These are phyloP conservation scores for Naumovozyma baii DNA, from an alignment of 805 yeast genomes.

Conservation along the genomic window DNA sequence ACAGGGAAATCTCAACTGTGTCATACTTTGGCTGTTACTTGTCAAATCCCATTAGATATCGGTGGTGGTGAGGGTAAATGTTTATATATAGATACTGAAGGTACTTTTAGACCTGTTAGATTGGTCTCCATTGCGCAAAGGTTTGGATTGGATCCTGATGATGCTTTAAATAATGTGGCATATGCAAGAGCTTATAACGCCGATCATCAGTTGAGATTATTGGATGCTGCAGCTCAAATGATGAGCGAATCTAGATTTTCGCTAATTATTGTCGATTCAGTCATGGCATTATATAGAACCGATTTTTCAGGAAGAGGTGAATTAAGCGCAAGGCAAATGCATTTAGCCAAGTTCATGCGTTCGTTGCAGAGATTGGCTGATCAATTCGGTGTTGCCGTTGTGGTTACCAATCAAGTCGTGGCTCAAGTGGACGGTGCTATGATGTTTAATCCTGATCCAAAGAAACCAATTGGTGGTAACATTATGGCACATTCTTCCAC, in stretches of 20 bases:
- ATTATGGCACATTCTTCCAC: conserved; percentile 96
- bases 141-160: conserved; percentile 85
- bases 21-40: conserved; percentile 92
- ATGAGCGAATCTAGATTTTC: conserved; percentile 93
- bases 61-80: conserved; percentile 99
- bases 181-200: conserved; percentile 96
- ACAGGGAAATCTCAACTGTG: conserved; percentile 97
- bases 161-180: conserved; percentile 93
- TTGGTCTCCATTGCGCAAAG: conserved; percentile 83
- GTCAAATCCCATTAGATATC: conserved; percentile 91
- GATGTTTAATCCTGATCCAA: conserved; percentile 88
- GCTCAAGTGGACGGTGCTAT: conserved; percentile 90
- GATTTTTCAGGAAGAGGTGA: conserved; percentile 95
- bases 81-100: conserved; percentile 91
- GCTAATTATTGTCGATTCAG: conserved; percentile 86
- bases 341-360: conserved; percentile 87
- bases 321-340: conserved; percentile 86
- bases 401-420: conserved; percentile 91
- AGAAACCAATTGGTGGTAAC: conserved; percentile 97
- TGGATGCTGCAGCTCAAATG: conserved; percentile 88
- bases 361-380: conserved; percentile 88
- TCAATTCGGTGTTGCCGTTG: conserved; percentile 95
- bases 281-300: conserved; percentile 92
- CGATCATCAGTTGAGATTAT: conserved; percentile 82
- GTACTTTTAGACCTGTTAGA: conserved; percentile 90